Conservation (phyloP, 805 yeast genomes). For the Isabelozyma pseudorhagii region DNA sequence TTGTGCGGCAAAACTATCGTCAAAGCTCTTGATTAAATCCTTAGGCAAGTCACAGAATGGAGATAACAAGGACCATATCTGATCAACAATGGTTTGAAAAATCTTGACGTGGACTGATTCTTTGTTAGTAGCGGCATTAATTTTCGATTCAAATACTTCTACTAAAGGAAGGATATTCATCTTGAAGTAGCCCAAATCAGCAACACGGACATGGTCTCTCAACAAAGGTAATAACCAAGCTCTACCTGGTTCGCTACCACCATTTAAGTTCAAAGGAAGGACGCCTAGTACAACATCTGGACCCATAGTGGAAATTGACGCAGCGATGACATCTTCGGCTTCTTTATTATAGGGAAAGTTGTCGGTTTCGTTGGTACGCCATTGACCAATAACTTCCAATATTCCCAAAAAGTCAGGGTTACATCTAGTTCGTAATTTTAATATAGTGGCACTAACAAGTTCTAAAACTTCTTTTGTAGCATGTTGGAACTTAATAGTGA, state of each 20-base stretch:
- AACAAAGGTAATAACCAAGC: constrained; percentile 93
- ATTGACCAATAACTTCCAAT: constrained; percentile 71
- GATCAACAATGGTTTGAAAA: constrained; percentile 82
- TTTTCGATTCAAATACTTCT: constrained; percentile 49
- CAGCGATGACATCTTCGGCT: constrained; percentile 76
- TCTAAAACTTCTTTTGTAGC: constrained; percentile 75
- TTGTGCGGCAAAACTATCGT: constrained; percentile 72
- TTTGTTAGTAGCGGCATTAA: constrained; percentile 40
- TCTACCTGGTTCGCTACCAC: constrained; percentile 64
- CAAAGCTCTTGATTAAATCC: constrained; percentile 64
- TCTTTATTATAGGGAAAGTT: constrained; percentile 67
- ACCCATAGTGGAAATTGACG: constrained; percentile 78
- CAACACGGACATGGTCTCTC: constrained; percentile 78
- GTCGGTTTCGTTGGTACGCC: constrained; percentile 77
- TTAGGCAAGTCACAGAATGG: constrained; percentile 83
- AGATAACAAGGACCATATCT: constrained; percentile 89
- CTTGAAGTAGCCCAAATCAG: constrained; percentile 64
- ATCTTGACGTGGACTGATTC: constrained; percentile 72
- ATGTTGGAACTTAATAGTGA: constrained; percentile 71
- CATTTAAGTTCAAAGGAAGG: constrained; percentile 76
- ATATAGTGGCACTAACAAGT: constrained; percentile 58
- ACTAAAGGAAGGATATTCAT: constrained; percentile 64
- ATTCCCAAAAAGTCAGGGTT: constrained; percentile 69
- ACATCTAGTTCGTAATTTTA: constrained; percentile 59
- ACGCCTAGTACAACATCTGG: constrained; percentile 75